Evolutionary conservation across 345 rosid species (phyloP), one percentile per base, ranked within the genome.

Genomic region (Anacardium occidentale): DNA sequence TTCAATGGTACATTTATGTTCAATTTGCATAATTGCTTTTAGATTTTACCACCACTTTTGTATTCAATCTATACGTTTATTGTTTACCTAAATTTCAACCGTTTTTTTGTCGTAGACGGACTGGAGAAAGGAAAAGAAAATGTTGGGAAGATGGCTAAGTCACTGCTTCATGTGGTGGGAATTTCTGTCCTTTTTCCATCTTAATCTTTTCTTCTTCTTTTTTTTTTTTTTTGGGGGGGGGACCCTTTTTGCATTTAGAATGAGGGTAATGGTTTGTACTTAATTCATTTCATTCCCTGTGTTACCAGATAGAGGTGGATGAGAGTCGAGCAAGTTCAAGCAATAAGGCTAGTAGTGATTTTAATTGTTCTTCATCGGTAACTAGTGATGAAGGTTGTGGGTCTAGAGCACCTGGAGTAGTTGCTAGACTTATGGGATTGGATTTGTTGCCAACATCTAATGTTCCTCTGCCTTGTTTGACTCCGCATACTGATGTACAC

Each of bases 361-460:
- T 81, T 60, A 83, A 74, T 26, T 90, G 83, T 74, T 77, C 88
- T 61, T 87, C 95, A 37, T 92, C 98, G 15, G 78, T 81, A 62
- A 79, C 81, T 64, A 91, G 96, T 79, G 91, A 90, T 69, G 95
- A 91, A 73, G 90, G 84, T 29, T 81, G 60, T 54, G 92, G 85
- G 64, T 72, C 78, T 64, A 85, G 80, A 83, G 90, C 88, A 24
- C 98, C 99, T 2, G 92, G 97, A 62, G 94, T 91, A 44, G 96
- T 95, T 70, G 99, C 98, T 12, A 87, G 91, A 75, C 96, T 95
- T 42, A 95, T 95, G 99, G 99, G 99, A 71, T 81, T 92, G 80
- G 91, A 95, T 82, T 85, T 91, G 12, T 78, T 95, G 86, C 99
- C 99, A 0, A 79, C 74, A 17, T 80, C 87, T 63, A 83, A 78